These are phyloP conservation scores for Rhizopogon salebrosus DNA, from an alignment of 768 basidiomycete species.

Conservation along the genomic window DNA sequence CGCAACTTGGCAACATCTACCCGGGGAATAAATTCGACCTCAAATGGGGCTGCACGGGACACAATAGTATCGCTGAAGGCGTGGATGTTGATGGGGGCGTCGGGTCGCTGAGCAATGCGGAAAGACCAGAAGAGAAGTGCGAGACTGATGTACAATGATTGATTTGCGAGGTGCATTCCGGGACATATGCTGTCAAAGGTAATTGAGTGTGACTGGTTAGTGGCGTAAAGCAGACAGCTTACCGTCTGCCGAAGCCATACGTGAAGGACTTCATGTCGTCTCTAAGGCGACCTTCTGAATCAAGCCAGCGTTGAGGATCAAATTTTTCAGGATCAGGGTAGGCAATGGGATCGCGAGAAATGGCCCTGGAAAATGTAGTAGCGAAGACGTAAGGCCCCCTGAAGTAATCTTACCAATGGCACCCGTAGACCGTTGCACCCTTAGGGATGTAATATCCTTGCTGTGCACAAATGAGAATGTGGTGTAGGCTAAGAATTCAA, in stretches of 20 bases:
- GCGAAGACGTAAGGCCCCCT: neutral
- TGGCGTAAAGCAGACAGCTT: neutral
- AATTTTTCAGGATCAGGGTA: conserved; percentile 52
- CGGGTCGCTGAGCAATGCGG: conserved; percentile 40
- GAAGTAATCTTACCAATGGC: conserved; percentile 12
- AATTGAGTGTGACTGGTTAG: neutral
- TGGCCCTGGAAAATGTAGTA: conserved; percentile 25
- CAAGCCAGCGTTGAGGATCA: conserved; percentile 47
- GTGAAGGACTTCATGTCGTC: conserved; percentile 42
- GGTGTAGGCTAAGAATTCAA: conserved; percentile 17
- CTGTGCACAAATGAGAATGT: conserved; percentile 8
- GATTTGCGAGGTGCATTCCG: conserved; percentile 41
- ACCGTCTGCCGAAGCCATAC: conserved; percentile 44
- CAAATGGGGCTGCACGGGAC: conserved; percentile 53
- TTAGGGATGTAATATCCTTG: conserved; percentile 18
- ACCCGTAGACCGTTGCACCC: conserved; percentile 15
- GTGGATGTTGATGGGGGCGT: conserved; percentile 48
- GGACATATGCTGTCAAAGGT: conserved; percentile 44
- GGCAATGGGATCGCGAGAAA: conserved; percentile 44
- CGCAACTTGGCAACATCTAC: conserved; percentile 12
- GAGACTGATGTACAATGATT: conserved; percentile 56
- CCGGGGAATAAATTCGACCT: conserved; percentile 48
- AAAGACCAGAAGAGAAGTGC: conserved; percentile 62
- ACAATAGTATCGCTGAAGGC: conserved; percentile 55
- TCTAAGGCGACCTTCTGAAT: conserved; percentile 32